Base-by-base conservation (phyloP, 75 land plant genomes). In the Cunninghamia lanceolata region DNA sequence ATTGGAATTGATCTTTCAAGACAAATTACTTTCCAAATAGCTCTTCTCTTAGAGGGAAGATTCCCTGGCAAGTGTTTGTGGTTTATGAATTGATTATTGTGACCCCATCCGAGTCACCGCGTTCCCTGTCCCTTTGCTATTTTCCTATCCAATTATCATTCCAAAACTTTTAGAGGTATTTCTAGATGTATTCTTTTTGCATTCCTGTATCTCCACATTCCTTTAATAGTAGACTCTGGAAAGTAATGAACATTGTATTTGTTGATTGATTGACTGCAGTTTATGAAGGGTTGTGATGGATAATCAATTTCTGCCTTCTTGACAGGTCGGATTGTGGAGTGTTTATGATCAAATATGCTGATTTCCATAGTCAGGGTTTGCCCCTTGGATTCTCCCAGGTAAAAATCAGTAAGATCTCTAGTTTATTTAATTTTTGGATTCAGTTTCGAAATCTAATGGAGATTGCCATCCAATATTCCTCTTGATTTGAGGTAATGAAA, bases 261-360 rank as follows among this genome's bases (percentile, higher is more conserved):
- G 13, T n/a, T 70, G 30, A 9, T 70, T 70, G 34, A 28, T 9
- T 30, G 35, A 46, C 34, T 83, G 9, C 25, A 63, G 21, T 45
- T 82, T 28, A 50, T 52, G 32, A 85, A 25, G 40, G 40, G 15
- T 39, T 32, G 9, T 1, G 5, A 38, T 76, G 79, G 39, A 76
- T 43, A 40, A 45, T 80, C 13, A 80, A 45, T n/a, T n/a, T 19
- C 35, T 52, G 25, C 30, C 89, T 81, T 34, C 54, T 36, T 52
- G 88, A 87, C 93, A 98, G 99, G 85, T 98, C 85, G 86, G 99
- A 98, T 82, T 96, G 98, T 86, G 99, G 99, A 45, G 88, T 97
- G 94, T 97, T 97, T 85, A 96, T 96, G 99, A 86, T 97, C 79
- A 97, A 97, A 74, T 97, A 97, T 86, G 92, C 93, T n/a, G 98